These are phyloP conservation scores for Vickermania ingenoplastis DNA, from an alignment of 208 protist species.

Conservation along the genomic window DNA sequence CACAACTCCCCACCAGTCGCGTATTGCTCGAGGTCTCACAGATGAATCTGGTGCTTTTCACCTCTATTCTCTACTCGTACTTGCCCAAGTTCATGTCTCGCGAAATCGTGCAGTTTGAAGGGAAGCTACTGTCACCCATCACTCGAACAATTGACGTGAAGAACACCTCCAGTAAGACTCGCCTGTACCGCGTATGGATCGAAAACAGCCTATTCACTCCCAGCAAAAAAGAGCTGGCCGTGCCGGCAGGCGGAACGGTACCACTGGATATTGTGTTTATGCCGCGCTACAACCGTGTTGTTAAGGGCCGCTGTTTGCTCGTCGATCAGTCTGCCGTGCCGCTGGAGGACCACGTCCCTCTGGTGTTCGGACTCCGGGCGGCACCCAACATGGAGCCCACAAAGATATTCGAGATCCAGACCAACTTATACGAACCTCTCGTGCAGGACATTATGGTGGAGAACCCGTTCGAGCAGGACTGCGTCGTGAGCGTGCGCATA, in stretches of 20 bases:
- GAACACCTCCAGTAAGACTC: conserved; percentile 55
- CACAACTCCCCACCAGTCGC: conserved; percentile 15
- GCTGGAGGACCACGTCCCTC: conserved; percentile 39
- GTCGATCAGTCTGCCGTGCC: conserved; percentile 39
- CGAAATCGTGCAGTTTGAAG: conserved; percentile 61
- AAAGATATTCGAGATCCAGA: conserved; percentile 44
- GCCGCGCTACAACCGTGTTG: conserved; percentile 55
- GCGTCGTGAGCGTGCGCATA: conserved; percentile 65
- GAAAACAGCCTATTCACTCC: conserved; percentile 54
- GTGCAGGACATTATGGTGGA: conserved; percentile 63
- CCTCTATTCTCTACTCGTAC: conserved; percentile 62
- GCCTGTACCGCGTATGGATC: conserved; percentile 70
- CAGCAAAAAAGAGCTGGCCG: conserved; percentile 31
- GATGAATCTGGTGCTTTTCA: conserved; percentile 68
- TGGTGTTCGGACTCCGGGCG: conserved; percentile 64
- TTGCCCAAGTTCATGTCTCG: conserved; percentile 74
- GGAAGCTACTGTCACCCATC: conserved; percentile 66
- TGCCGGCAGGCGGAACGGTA: conserved; percentile 36
- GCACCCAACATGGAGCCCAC: conserved; percentile 61
- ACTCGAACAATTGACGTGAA: conserved; percentile 65
- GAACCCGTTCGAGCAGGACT: conserved; percentile 70
- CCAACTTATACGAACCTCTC: conserved; percentile 68
- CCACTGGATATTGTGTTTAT: conserved; percentile 47
- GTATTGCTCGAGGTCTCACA: conserved; percentile 47
- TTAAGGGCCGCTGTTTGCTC: conserved; percentile 56